phyloP scores from a whole-genome alignment of 1,284 basidiomycete species.

The Cerrena zonata region DNA sequence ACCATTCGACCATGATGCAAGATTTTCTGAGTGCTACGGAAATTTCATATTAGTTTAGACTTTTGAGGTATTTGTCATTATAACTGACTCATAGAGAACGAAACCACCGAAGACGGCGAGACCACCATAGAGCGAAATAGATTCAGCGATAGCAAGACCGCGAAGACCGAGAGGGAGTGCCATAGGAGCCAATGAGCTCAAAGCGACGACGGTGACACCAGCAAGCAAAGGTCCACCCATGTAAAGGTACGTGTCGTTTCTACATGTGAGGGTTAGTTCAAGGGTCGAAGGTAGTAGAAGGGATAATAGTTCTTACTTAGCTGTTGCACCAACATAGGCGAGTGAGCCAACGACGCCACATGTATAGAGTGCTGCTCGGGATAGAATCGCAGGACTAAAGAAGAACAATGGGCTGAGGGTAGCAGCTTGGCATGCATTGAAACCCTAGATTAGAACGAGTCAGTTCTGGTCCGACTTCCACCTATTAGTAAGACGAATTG shows the following conservation, averaged over 20 bases:
- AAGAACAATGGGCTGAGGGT: conserved; percentile 82
- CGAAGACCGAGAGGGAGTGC: conserved; percentile 77
- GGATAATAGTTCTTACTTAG: conserved; percentile 48
- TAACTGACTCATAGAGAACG: conserved; percentile 77
- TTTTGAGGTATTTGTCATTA: no score
- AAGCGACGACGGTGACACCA: conserved; percentile 80
- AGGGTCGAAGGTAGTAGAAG: background rate
- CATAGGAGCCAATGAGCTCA: conserved; percentile 82
- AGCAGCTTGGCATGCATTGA: conserved; percentile 82
- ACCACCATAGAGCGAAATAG: conserved; percentile 79
- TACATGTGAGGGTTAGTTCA: conserved; percentile 21
- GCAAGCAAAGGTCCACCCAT: conserved; percentile 82
- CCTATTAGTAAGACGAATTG: conserved; percentile 10
- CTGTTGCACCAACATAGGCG: conserved; percentile 85
- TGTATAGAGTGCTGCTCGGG: conserved; percentile 87
- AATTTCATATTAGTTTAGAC: no score
- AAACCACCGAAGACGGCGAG: conserved; percentile 85
- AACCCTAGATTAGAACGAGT: conserved; percentile 44
- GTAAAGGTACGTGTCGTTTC: conserved; percentile 80
- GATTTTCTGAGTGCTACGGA: conserved; percentile 82
- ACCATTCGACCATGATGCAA: conserved; percentile 71
- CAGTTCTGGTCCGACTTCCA: background rate
- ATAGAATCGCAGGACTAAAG: conserved; percentile 78
- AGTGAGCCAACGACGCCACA: conserved; percentile 79
- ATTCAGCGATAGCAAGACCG: conserved; percentile 70